Conservation (phyloP, 2,329 filamentous ascomycete genomes). For the Nannizziopsis barbatae region DNA sequence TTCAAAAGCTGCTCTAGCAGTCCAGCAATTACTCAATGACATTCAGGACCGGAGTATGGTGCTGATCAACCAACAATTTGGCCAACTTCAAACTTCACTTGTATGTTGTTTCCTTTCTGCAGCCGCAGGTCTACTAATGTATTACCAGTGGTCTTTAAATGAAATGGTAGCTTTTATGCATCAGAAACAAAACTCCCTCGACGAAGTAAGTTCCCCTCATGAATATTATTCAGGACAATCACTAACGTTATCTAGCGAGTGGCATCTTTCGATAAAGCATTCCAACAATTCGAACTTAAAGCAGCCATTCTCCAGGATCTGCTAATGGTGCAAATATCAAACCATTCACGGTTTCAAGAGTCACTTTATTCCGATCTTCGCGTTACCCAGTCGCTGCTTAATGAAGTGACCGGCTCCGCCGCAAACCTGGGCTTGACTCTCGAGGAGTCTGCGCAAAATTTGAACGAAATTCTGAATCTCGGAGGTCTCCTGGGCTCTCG, state of each 20-base stretch:
- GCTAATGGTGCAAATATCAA: conserved; percentile 28
- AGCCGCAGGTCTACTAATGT: neutral
- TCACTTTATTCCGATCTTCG: conserved; percentile 18
- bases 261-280: conserved; percentile 23
- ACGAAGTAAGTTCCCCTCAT: conserved; percentile 23
- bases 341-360: conserved; percentile 18
- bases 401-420: conserved; percentile 18
- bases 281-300: conserved; percentile 26
- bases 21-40: conserved; percentile 26
- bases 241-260: conserved; percentile 28
- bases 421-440: conserved; percentile 17
- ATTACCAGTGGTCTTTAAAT: conserved; percentile 16
- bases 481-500: conserved; percentile 9
- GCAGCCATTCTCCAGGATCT: conserved; percentile 25
- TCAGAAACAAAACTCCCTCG: conserved; percentile 25
- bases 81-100: conserved; percentile 26
- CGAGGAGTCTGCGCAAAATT: conserved; percentile 16
- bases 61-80: conserved; percentile 23
- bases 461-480: conserved; percentile 15
- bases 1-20: conserved; percentile 22
- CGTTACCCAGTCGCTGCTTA: conserved; percentile 16
- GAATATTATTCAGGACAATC: neutral
- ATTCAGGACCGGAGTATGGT: conserved; percentile 24
- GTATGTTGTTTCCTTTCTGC: conserved; percentile 18
- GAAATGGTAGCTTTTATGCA: conserved; percentile 14